Base-by-base conservation (phyloP, 768 basidiomycete genomes). In the Cystobasidium tubakii region DNA sequence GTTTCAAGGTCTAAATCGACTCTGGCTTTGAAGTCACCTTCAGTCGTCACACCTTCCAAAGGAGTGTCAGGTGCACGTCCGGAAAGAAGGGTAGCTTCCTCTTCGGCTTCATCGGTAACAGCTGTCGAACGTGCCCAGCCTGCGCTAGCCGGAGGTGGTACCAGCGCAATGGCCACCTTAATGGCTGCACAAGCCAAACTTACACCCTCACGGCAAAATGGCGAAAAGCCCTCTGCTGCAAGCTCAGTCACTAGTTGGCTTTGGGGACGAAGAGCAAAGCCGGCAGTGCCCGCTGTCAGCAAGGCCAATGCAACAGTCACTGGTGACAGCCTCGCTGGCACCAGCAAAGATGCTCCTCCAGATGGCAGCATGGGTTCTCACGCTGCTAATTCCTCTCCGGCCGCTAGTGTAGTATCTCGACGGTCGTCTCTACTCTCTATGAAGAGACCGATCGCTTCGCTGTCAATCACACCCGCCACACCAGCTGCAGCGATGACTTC, bases 381-480 rank as follows among this genome's bases (percentile, higher is more conserved):
- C 6, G 21, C 53, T n/a, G 27, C 53, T 6, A 4, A 6, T 29
- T 4, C 53, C 6, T n/a, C 63, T 7, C 63, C 63, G 12, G 29
- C 39, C 25, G 34, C 33, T 27, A 65, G 63, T 25, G 39, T 25
- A 27, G 63, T 50, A 7, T 67, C 66, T 25, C 42, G 66, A 2
- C 50, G 34, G 27, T 67, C 66, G 6, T 67, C 66, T 27, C 2
- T 53, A 17, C 29, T 53, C 3, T 23, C 39, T 10, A 53, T 53
- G 29, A 23, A 53, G 46, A 43, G 19, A 15, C 66, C 66, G 7
- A 29, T 67, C 2, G 66, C 66, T 29, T 3, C 66, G 7, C 42
- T 71, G 34, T 71, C 69, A 27, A n/a, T 71, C 3, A 71, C 69
- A 10, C 69, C 69, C 4, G 69, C 69, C 33, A 71, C 69, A 36